phyloP scores from a whole-genome alignment of 805 yeast species.

The Candida anglica region DNA sequence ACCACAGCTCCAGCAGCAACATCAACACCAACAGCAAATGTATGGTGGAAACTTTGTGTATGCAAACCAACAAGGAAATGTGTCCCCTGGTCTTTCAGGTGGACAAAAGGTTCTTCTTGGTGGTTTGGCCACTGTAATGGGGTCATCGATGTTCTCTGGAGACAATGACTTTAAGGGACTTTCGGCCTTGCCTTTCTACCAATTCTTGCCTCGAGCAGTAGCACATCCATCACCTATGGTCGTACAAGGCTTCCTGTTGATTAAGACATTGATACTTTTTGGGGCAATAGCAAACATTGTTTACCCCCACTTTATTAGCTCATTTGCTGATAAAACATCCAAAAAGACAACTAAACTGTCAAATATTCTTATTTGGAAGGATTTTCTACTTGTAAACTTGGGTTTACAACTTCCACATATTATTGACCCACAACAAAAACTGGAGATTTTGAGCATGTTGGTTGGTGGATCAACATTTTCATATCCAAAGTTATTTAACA shows the following conservation, averaged over 20 bases:
- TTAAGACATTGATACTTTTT: conserved; percentile 19
- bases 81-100: conserved; percentile 6
- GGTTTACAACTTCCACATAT: conserved; percentile 26
- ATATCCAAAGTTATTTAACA: conserved; percentile 13
- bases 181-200: conserved; percentile 40
- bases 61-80: conserved; percentile 7
- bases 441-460: conserved; percentile 12
- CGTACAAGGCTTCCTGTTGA: conserved; percentile 16
- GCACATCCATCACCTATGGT: conserved; percentile 18
- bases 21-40: conserved; percentile 10
- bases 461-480: too few relatives aligned
- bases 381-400: conserved; percentile 14
- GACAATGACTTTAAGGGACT: conserved; percentile 41
- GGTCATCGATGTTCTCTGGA: conserved; percentile 56
- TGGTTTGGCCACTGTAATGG: conserved; percentile 62
- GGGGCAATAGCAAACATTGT: conserved; percentile 14
- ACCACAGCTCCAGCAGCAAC: conserved; percentile 9
- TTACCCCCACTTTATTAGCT: conserved; percentile 2
- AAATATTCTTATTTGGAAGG: neutral
- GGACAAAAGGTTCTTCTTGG: conserved; percentile 51
- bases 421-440: conserved; percentile 11
- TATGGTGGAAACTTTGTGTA: conserved; percentile 8
- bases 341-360: neutral
- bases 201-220: conserved; percentile 16
- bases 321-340: neutral